A percentile compares a stretch with the other conserved stretches of the same genome.
phyloP scores from a whole-genome alignment of 192 early-diverging fungal genomes.

The Linnemannia hyalina region DNA sequence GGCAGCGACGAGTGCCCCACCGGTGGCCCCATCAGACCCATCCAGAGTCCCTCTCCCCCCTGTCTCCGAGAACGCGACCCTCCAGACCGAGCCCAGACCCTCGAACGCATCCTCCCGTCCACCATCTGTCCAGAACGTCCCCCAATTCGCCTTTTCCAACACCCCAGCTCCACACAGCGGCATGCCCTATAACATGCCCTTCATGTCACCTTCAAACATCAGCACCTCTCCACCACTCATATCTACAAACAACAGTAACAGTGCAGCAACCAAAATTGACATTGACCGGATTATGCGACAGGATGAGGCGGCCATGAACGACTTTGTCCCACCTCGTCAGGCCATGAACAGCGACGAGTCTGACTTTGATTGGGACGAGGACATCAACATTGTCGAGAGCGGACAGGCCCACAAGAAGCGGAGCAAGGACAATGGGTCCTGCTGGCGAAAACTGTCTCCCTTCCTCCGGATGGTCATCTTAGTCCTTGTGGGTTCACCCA shows the following conservation, averaged over 20 bases:
- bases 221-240: conserved; percentile 11
- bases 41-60: conserved; percentile 20
- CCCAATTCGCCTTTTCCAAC: conserved; percentile 16
- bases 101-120: conserved; percentile 27
- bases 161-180: neutral
- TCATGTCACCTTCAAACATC: neutral
- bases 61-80: conserved; percentile 31
- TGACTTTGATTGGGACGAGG: conserved; percentile 56
- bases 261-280: conserved; percentile 39
- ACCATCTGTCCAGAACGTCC: conserved; percentile 17
- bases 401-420: conserved; percentile 16
- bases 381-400: conserved; percentile 36
- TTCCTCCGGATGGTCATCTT: conserved; percentile 42
- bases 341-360: conserved; percentile 57
- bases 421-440: neutral
- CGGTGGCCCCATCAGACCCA: neutral
- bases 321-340: conserved; percentile 53
- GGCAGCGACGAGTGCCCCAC: conserved; percentile 7
- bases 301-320: conserved; percentile 52
- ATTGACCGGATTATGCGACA: conserved; percentile 54
- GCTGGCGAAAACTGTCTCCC: conserved; percentile 43
- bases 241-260: neutral
- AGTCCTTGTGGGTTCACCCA: conserved; percentile 31
- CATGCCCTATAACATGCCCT: neutral
- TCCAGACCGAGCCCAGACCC: conserved; percentile 14